Evolutionary conservation across 805 yeast species (phyloP), one percentile per base, ranked within the genome.

Genomic region (Nadsonia fulvescens): DNA sequence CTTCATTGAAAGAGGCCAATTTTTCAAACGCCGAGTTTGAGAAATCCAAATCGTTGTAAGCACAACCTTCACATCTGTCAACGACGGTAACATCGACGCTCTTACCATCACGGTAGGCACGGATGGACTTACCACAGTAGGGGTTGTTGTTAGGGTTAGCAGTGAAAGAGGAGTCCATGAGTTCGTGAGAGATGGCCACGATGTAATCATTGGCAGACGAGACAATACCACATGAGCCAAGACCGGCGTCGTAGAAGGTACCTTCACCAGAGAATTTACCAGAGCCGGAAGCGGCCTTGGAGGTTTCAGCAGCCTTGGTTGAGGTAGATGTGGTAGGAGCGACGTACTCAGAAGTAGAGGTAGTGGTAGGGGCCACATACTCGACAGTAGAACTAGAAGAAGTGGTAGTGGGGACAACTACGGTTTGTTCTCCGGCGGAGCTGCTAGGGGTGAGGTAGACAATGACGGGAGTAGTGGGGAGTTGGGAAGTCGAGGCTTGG

Each of bases 11-110:
- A 38, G 58, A 63, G 9, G 72, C 74, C 33, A 69, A 47, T 34
- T 51, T 39, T 19, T 47, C 28, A 42, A 70, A 69, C 4, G 76
- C 76, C 30, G 63, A 41, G 6, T 74, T 74, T n/a, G 73, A 63
- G 30, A 70, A 54, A 38, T 69, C 76, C 32, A 69, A 58, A 38
- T 58, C 65, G 31, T 62, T 44, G 26, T 47, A 40, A 14, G 44
- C 35, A 40, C 76, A 70, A 13, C 65, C 71, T 28, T 52, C 62
- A 49, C 76, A 70, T 35, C 60, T 49, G 47, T 69, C 76, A 20
- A 56, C 62, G 25, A 68, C 68, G 12, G 61, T 60, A 25, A 69
- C 76, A 22, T 52, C 56, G 31, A 66, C 72, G 9, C 66, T 48
- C 40, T 61, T 61, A 25, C 63, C 68, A 31, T 48, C 46, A 38